Base-by-base conservation (phyloP, 108 stramenopile species). In the Nannochloropsis salina region DNA sequence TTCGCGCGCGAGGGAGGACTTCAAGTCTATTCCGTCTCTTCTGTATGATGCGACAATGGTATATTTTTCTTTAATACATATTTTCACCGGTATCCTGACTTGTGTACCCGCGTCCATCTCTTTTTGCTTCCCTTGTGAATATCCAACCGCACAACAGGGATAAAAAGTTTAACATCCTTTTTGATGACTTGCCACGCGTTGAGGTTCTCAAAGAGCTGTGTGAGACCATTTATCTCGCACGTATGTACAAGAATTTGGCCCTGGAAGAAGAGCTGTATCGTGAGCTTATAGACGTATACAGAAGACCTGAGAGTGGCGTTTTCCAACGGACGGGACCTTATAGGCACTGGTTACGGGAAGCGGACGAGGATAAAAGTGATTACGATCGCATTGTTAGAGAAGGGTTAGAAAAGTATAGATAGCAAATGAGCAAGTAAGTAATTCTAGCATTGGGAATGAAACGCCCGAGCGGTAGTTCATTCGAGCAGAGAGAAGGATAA, bases 281-380 rank as follows among this genome's bases (percentile, higher is more conserved):
- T n/a, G 61, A 74, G n/a, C n/a, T 74, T 4, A 74, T 74, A 74
- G 61, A 74, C n/a, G n/a, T 74, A 74, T 74, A 74, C 61, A 74
- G 61, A 74, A 74, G 61, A 74, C 61, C 61, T 6, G 61, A 74
- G n/a, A 74, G 61, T 74, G 61, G 61, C n/a, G n/a, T 74, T n/a
- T 74, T 74, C 61, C 61, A 74, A 74, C 61, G 61, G 61, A 74
- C 61, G 61, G 61, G 61, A n/a, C 61, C 61, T n/a, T 74, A 74
- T 74, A 15, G 61, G n/a, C 61, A 74, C n/a, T 74, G 61, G 61
- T 8, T 74, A n/a, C 61, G 61, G n/a, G 61, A 74, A 74, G 61
- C 61, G n/a, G 61, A 74, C 61, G 61, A 74, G 61, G 61, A 74
- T 74, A 74, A 74, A n/a, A 74, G 61, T 74, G 61, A 74, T n/a